Conservation (phyloP, 2,329 filamentous ascomycete species). For the Claviceps purpurea region DNA sequence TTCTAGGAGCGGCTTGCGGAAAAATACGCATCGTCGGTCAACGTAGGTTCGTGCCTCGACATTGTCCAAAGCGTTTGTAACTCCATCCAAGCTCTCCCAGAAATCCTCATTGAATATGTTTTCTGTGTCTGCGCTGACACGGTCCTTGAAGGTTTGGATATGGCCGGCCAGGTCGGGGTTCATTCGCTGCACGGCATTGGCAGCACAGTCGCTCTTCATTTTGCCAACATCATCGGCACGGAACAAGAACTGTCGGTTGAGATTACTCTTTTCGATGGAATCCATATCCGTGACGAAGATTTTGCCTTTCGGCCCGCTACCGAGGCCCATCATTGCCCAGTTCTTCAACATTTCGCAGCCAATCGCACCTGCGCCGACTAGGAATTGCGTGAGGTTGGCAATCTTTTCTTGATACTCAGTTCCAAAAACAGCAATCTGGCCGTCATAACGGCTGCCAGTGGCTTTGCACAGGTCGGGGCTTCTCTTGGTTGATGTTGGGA, state of each 20-base stretch:
- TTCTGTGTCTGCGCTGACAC: conserved; percentile 85
- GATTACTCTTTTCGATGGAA: conserved; percentile 95
- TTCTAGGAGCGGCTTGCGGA: conserved; percentile 91
- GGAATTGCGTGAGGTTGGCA: conserved; percentile 77
- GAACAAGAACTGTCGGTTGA: conserved; percentile 96
- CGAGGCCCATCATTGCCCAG: conserved; percentile 97
- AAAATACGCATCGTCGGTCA: conserved; percentile 92
- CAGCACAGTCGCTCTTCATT: conserved; percentile 92
- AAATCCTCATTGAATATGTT: conserved; percentile 89
- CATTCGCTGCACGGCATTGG: conserved; percentile 82
- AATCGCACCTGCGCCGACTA: conserved; percentile 93
- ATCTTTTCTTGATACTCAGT: conserved; percentile 90
- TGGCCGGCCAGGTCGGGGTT: conserved; percentile 84
- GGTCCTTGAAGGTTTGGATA: conserved; percentile 74
- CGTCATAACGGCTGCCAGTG: conserved; percentile 76
- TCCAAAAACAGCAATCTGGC: conserved; percentile 93
- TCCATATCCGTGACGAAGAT: conserved; percentile 96
- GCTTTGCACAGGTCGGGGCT: conserved; percentile 84
- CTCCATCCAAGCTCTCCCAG: conserved; percentile 75
- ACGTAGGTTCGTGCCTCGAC: conserved; percentile 95
- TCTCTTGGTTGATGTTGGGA: conserved; percentile 61
- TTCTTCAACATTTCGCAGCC: conserved; percentile 99
- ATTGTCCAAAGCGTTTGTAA: conserved; percentile 96
- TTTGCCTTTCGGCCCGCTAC: conserved; percentile 73
- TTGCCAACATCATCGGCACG: conserved; percentile 84